phyloP scores from a whole-genome alignment of 169 alveolate species.

The Eimeria falciformis region DNA sequence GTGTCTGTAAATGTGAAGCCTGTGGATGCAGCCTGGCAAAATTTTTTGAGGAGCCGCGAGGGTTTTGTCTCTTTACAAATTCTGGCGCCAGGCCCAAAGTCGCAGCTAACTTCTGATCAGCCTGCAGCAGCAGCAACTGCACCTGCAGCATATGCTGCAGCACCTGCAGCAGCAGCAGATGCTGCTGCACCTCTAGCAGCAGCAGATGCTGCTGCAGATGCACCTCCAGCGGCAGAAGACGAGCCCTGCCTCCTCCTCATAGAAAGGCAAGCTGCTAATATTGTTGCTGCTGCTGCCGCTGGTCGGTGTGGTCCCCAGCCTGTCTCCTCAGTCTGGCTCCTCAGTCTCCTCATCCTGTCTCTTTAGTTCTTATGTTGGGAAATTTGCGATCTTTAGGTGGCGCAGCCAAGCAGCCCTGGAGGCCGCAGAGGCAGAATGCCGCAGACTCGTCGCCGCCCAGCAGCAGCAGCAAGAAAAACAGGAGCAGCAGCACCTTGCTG shows the following conservation, averaged over 20 bases:
- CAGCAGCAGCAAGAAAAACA: background rate
- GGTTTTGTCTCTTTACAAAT: constrained; percentile 24
- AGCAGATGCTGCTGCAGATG: too few relatives aligned
- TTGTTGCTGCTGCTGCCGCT: background rate
- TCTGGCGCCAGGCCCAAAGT: too few relatives aligned
- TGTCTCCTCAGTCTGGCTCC: too few relatives aligned
- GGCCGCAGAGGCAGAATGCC: constrained; percentile 17
- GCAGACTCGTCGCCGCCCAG: background rate
- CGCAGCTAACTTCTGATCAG: too few relatives aligned
- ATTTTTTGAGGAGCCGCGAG: background rate
- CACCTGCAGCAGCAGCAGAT: constrained; percentile 21
- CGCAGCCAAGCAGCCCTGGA: background rate
- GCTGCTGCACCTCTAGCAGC: too few relatives aligned
- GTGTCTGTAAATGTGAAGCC: background rate
- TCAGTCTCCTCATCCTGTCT: too few relatives aligned
- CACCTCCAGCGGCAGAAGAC: background rate
- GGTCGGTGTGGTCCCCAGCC: background rate
- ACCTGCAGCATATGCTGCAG: constrained; percentile 27
- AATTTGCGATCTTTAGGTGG: background rate
- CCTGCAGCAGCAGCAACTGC: constrained; percentile 4
- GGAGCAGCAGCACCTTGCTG: constrained; percentile 1
- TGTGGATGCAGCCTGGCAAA: constrained; percentile 36
- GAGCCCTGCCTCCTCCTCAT: background rate
- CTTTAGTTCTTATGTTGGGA: too few relatives aligned
- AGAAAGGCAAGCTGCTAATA: background rate